phyloP scores from a whole-genome alignment of 352 stramenopile genomes.

The Phytophthora megakarya region DNA sequence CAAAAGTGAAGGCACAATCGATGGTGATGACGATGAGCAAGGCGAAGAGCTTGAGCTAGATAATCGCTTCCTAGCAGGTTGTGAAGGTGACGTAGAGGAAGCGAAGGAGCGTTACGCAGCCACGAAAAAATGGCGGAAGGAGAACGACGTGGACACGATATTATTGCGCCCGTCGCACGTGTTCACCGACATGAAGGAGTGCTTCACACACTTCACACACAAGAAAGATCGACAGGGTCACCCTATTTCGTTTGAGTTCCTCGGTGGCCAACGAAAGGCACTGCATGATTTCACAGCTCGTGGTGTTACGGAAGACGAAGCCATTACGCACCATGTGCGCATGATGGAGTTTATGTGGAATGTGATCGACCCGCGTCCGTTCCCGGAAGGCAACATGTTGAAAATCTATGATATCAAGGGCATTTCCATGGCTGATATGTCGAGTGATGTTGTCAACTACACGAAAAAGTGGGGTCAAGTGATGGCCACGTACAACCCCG shows the following conservation, averaged over 20 bases:
- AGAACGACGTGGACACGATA: constrained; percentile 74
- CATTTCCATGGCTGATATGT: constrained; percentile 76
- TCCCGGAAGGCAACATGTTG: constrained; percentile 64
- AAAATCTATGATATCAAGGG: constrained; percentile 81
- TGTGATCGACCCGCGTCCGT: constrained; percentile 64
- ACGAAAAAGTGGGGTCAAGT: constrained; percentile 68
- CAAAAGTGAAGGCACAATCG: constrained; percentile 44
- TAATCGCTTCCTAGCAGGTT: constrained; percentile 66
- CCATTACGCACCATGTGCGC: constrained; percentile 64
- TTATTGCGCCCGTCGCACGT: constrained; percentile 57
- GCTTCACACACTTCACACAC: constrained; percentile 64
- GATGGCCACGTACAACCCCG: constrained; percentile 74
- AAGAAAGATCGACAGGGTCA: constrained; percentile 71
- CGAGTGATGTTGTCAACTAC: constrained; percentile 70
- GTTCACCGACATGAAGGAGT: constrained; percentile 70
- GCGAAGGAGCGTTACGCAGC: constrained; percentile 64
- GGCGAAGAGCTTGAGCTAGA: constrained; percentile 55
- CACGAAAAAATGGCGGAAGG: constrained; percentile 70
- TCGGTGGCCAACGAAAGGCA: constrained; percentile 64
- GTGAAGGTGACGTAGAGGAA: constrained; percentile 70
- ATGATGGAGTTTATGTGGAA: constrained; percentile 78
- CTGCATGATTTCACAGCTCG: constrained; percentile 57
- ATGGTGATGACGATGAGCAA: constrained; percentile 31
- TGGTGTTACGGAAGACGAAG: constrained; percentile 65
- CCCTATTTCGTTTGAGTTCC: constrained; percentile 59